Percentiles rank a stretch among this genome's conserved stretches.
phyloP scores from a whole-genome alignment of 2,329 filamentous ascomycete genomes.

The Bipolaris sorokiniana region DNA sequence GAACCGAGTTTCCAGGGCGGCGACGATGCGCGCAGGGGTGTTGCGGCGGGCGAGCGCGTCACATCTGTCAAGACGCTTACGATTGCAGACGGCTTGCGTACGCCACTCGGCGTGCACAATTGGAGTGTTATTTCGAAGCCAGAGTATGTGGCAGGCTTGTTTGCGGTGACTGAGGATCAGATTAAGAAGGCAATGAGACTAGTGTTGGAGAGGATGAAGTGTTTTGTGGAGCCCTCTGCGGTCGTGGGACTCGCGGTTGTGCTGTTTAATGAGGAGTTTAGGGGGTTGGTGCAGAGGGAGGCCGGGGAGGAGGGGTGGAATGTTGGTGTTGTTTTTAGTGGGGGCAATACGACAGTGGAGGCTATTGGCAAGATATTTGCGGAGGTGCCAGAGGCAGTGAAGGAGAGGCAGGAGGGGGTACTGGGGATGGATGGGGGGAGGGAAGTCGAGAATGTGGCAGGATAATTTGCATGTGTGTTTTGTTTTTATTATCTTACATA shows the following conservation, averaged over 20 bases:
- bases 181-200: constrained; percentile 78
- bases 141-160: constrained; percentile 72
- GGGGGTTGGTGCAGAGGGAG: constrained; percentile 68
- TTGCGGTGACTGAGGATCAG: constrained; percentile 78
- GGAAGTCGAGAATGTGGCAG: constrained; percentile 55
- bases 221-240: constrained; percentile 86
- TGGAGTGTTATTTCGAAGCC: constrained; percentile 78
- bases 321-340: constrained; percentile 65
- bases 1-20: constrained; percentile 84
- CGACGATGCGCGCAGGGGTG: constrained; percentile 78
- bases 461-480: background rate
- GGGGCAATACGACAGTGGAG: constrained; percentile 70
- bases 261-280: constrained; percentile 84
- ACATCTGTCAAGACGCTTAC: constrained; percentile 75
- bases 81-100: constrained; percentile 86
- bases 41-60: constrained; percentile 69
- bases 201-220: constrained; percentile 85
- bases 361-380: constrained; percentile 63
- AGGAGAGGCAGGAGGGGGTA: constrained; percentile 50
- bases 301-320: constrained; percentile 77
- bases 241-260: constrained; percentile 84
- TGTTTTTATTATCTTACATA: background rate
- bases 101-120: constrained; percentile 76
- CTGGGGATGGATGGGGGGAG: constrained; percentile 51
- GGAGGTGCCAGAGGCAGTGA: constrained; percentile 31